Percentiles rank a stretch among this genome's conserved stretches.
These are phyloP conservation scores for Ruellia speciosa DNA, from an alignment of 305 asterid species.

Conservation along the genomic window DNA sequence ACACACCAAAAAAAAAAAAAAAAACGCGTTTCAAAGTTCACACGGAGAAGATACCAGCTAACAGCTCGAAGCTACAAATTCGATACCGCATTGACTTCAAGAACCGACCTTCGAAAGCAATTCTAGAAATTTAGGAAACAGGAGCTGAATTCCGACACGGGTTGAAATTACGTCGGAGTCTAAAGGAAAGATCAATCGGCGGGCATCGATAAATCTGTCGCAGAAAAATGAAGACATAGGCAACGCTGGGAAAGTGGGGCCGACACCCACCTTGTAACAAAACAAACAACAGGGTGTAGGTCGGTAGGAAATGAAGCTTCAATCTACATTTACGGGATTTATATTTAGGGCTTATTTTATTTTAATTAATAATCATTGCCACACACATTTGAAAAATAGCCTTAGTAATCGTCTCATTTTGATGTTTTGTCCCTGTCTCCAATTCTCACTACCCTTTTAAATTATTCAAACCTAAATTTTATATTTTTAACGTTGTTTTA, in stretches of 20 bases:
- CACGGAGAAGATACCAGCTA: constrained; percentile 18
- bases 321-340: too few species aligned
- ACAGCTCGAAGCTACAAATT: constrained; percentile 16
- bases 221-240: not conserved
- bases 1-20: constrained; percentile 13
- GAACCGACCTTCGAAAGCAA: constrained; percentile 21
- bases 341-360: too few species aligned
- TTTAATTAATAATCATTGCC: too few species aligned
- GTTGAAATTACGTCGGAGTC: constrained; percentile 7
- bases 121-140: constrained; percentile 18
- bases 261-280: too few species aligned
- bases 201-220: constrained; percentile 34
- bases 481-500: too few species aligned
- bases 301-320: too few species aligned
- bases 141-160: constrained; percentile 17
- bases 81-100: constrained; percentile 19
- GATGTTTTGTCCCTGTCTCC: too few species aligned
- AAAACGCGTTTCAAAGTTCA: constrained; percentile 11
- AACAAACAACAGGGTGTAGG: too few species aligned
- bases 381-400: too few species aligned
- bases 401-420: too few species aligned
- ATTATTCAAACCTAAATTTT: too few species aligned
- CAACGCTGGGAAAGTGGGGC: not conserved
- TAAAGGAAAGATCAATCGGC: not conserved
- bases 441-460: too few species aligned